phyloP scores from a whole-genome alignment of 2,329 filamentous ascomycete species.

The Bipolaris oryzae region DNA sequence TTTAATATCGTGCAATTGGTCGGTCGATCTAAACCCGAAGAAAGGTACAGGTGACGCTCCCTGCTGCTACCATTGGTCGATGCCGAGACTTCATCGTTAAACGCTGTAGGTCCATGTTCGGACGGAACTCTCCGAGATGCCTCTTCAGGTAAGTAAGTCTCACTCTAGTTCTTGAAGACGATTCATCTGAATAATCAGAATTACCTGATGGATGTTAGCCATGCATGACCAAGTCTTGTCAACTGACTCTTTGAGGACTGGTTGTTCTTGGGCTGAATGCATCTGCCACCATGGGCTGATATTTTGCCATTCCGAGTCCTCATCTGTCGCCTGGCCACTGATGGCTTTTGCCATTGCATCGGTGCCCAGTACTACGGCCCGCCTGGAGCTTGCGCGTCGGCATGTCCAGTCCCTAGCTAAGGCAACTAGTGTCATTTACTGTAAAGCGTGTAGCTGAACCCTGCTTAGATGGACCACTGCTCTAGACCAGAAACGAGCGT shows the following conservation, averaged over 20 bases:
- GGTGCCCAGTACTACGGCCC: no score
- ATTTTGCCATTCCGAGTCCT: background rate
- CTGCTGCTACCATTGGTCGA: background rate
- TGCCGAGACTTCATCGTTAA: background rate
- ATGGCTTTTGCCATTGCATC: background rate
- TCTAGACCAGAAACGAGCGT: background rate
- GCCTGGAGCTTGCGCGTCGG: no score
- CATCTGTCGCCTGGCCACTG: background rate
- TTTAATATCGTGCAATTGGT: background rate
- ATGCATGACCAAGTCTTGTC: background rate
- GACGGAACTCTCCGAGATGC: background rate
- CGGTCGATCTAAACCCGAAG: background rate
- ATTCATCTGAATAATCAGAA: no score
- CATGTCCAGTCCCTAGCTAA: no score
- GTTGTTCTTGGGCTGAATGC: background rate
- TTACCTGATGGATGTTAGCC: background rate
- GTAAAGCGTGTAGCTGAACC: background rate
- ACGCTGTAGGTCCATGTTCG: background rate
- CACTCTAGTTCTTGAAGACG: no score
- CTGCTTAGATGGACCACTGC: background rate
- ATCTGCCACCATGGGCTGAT: background rate
- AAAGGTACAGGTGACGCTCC: background rate
- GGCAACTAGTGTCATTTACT: background rate
- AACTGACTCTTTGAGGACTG: background rate
- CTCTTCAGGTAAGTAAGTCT: background rate